phyloP scores from a whole-genome alignment of 306 rosid species.

The Biancaea sappan region DNA sequence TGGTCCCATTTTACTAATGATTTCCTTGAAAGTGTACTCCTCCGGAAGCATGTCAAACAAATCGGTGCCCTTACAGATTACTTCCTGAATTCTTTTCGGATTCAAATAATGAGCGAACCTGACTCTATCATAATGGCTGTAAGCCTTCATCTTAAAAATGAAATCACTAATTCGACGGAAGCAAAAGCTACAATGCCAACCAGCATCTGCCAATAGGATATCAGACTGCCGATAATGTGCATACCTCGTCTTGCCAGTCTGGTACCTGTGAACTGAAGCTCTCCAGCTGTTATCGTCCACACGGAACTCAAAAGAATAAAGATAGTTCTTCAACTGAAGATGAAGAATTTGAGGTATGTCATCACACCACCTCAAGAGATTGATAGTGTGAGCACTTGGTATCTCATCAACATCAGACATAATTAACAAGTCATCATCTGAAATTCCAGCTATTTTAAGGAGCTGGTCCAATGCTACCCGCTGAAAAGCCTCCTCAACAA shows the following conservation, averaged over 20 bases:
- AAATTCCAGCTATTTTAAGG: slow-evolving; percentile 83
- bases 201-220: slow-evolving; percentile 83
- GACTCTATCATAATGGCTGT: slow-evolving; percentile 92
- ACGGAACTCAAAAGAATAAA: slow-evolving; percentile 89
- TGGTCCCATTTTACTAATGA: slow-evolving; percentile 97
- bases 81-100: slow-evolving; percentile 74
- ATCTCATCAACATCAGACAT: slow-evolving; percentile 99
- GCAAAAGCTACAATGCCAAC: slow-evolving; percentile 99
- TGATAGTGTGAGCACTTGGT: slow-evolving; percentile 94
- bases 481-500: slow-evolving; percentile 97
- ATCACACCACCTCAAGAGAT: slow-evolving; percentile 96
- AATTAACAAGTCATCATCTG: slow-evolving; percentile 91
- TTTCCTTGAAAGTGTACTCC: slow-evolving; percentile 94
- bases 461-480: slow-evolving; percentile 92
- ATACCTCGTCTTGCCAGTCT: slow-evolving; percentile 72
- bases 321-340: slow-evolving; percentile 89
- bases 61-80: slow-evolving; percentile 83
- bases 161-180: slow-evolving; percentile 86
- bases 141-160: slow-evolving; percentile 94
- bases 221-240: slow-evolving; percentile 96
- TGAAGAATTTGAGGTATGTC: slow-evolving; percentile 76
- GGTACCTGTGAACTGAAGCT: slow-evolving; percentile 85
- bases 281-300: slow-evolving; percentile 96
- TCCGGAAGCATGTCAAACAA: slow-evolving; percentile 97
- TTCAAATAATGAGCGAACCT: slow-evolving; percentile 79